These are phyloP conservation scores for Smittium culicis DNA, from an alignment of 371 early-diverging fungal genomes.

Conservation along the genomic window DNA sequence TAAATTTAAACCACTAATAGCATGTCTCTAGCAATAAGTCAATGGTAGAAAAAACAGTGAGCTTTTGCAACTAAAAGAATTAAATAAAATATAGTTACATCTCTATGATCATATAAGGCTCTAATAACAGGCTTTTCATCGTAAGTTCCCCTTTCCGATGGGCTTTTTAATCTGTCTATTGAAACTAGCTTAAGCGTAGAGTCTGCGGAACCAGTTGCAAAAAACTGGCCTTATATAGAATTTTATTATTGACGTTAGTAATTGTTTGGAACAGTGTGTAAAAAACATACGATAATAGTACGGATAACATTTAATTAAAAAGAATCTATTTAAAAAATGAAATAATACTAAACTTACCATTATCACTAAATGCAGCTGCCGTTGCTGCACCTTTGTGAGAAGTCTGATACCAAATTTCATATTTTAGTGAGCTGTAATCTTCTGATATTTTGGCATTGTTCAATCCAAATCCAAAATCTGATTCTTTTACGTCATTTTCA, in stretches of 20 bases:
- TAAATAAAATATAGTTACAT: slow-evolving; percentile 27
- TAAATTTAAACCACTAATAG: no score
- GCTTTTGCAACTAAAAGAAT: no score
- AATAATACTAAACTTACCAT: slow-evolving; percentile 12
- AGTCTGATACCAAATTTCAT: slow-evolving; percentile 25
- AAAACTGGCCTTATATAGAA: slow-evolving; percentile 57
- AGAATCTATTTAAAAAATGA: no score
- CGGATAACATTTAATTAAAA: no score
- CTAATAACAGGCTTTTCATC: slow-evolving; percentile 70
- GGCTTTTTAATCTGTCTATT: slow-evolving; percentile 50
- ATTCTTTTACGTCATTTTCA: no score
- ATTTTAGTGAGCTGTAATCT: slow-evolving; percentile 11
- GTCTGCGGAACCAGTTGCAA: slow-evolving; percentile 85
- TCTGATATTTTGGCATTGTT: background rate
- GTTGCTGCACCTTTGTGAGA: slow-evolving; percentile 31
- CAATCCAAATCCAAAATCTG: background rate
- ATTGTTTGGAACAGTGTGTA: no score
- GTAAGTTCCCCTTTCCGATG: slow-evolving; percentile 34
- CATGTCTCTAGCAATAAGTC: no score
- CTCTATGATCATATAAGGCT: slow-evolving; percentile 69
- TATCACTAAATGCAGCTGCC: slow-evolving; percentile 27
- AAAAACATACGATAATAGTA: no score
- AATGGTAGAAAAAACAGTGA: no score
- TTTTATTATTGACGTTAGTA: no score
- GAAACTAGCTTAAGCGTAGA: slow-evolving; percentile 79